Evolutionary conservation across 2,329 filamentous ascomycete genomes (phyloP).

Genomic region (Pseudophaeomoniella oleicola): DNA sequence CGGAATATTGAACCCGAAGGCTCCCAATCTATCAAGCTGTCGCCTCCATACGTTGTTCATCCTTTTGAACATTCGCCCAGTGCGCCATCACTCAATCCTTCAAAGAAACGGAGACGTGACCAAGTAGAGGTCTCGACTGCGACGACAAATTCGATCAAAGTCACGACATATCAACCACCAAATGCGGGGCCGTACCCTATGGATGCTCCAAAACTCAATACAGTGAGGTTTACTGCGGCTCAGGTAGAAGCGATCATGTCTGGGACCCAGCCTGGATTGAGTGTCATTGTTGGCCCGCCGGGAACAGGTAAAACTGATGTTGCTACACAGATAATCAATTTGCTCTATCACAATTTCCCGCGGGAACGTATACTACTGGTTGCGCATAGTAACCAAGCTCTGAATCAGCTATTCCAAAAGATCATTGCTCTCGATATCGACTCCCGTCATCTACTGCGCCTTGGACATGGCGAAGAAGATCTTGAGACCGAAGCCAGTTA

Average conservation of each 20-base stretch:
- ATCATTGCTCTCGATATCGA: slow-evolving; percentile 95
- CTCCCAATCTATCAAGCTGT: slow-evolving; percentile 57
- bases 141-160: slow-evolving; percentile 48
- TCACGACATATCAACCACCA: slow-evolving; percentile 77
- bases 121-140: slow-evolving; percentile 42
- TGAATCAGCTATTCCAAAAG: slow-evolving; percentile 96
- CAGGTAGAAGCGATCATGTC: slow-evolving; percentile 90
- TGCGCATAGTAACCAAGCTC: slow-evolving; percentile 92
- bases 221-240: slow-evolving; percentile 74
- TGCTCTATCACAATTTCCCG: slow-evolving; percentile 97
- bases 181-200: slow-evolving; percentile 83
- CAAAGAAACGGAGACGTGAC: slow-evolving; percentile 79
- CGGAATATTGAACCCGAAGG: slow-evolving; percentile 70
- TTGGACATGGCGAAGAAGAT: slow-evolving; percentile 93
- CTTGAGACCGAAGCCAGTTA: slow-evolving; percentile 69
- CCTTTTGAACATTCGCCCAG: slow-evolving; percentile 41
- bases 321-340: slow-evolving; percentile 95
- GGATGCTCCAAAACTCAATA: slow-evolving; percentile 68
- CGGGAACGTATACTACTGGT: slow-evolving; percentile 80
- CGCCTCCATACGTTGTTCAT: slow-evolving; percentile 77
- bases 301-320: slow-evolving; percentile 99
- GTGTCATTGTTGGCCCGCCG: slow-evolving; percentile 84
- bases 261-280: slow-evolving; percentile 85
- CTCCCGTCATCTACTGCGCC: slow-evolving; percentile 75
- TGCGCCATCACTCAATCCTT: slow-evolving; percentile 40